Base-by-base conservation (phyloP, 805 yeast genomes). In the Lipomyces yamadae region DNA sequence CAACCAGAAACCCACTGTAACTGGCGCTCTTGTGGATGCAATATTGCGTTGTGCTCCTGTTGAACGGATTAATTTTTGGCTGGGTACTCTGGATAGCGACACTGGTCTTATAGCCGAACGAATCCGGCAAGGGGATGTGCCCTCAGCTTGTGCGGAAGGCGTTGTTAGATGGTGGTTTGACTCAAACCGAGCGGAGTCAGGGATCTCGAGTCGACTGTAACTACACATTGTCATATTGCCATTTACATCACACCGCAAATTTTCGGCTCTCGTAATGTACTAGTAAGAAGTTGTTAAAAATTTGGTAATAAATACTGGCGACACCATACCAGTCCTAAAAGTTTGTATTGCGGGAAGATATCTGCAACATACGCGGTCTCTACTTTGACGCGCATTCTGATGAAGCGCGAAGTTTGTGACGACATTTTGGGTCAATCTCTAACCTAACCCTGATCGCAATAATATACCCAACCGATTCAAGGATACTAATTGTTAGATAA, bases 121-220 rank as follows among this genome's bases (percentile, higher is more conserved):
- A 11, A 50, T 66, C 11, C 53, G 56, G 42, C 7, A 35, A 30
- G 70, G 70, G 13, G 70, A 66, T 11, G 56, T 66, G 1, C 70
- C 70, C 11, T 50, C 70, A 3, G 60, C 58, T 10, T 66, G 70
- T 39, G 54, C 67, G 1, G 67, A 64, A 5, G 60, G 55, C 3
- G 61, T 66, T 8, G 45, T 66, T 3, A 56, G 58, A 18, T 66
- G 70, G 70, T 66, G 70, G 70, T 66, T 56, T 60, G 56, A 56
- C 13, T n/a, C 30, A 18, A 15, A 32, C 4, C 13, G 39, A 34
- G 11, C 5, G 7, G 7, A 2, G 42, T n/a, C 37, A 7, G 33
- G 3, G 3, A 42, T 35, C 3, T 18, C 32, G 7, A 61, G 64
- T 33, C 52, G 54, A 24, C 29, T 61, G 37, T 61, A 55, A 24